These are phyloP conservation scores for Hyaloperonospora brassicae DNA, from an alignment of 352 stramenopile species.

Conservation along the genomic window DNA sequence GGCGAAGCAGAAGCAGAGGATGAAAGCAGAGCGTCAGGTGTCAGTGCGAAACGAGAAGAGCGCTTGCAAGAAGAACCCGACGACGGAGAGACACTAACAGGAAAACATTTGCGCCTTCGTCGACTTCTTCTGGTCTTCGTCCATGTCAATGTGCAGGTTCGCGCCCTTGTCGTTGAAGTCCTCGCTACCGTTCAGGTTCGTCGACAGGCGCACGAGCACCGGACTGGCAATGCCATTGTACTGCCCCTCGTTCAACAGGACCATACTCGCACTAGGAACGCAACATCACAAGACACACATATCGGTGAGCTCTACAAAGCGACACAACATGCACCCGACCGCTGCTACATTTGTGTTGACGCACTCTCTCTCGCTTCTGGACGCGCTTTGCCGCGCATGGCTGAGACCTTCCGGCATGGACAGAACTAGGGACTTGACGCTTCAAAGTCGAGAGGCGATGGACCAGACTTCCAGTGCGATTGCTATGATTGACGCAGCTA, in stretches of 20 bases:
- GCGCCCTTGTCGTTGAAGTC: constrained; percentile 53
- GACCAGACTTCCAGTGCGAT: no score
- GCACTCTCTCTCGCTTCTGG: no score
- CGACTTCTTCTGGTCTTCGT: constrained; percentile 46
- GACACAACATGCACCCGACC: no score
- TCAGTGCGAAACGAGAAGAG: background rate
- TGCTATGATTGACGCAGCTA: no score
- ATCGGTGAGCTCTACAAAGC: no score
- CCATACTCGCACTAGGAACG: constrained; percentile 19
- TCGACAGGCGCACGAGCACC: constrained; percentile 30
- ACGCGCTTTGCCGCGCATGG: no score
- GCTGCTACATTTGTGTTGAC: no score
- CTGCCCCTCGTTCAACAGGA: constrained; percentile 23
- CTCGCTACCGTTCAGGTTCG: constrained; percentile 45
- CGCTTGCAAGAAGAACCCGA: background rate
- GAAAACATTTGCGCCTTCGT: constrained; percentile 45
- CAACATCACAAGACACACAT: no score
- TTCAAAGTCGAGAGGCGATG: no score
- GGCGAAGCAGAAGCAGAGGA: background rate
- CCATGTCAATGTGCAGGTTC: constrained; percentile 62
- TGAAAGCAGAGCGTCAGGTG: no score
- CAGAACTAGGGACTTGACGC: no score
- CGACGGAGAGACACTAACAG: constrained; percentile 26
- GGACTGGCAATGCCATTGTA: constrained; percentile 28
- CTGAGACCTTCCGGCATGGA: no score